Base-by-base conservation (phyloP, 140 eudicot genomes). In the Cichorium intybus region DNA sequence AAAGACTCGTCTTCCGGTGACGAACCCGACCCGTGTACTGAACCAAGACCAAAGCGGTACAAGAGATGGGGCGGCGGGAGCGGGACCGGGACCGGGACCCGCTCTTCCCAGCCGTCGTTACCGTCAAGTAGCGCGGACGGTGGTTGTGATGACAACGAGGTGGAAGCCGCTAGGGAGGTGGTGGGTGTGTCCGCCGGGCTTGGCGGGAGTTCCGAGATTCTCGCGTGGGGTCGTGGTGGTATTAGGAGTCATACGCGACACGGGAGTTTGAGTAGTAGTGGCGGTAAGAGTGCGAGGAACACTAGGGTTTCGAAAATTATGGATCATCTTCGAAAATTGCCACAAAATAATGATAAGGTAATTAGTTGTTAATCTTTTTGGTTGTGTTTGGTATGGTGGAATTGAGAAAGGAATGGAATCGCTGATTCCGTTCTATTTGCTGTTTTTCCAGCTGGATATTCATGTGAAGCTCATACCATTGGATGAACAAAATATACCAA, bases 201-300 rank as follows among this genome's bases (percentile, higher is more conserved):
- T 47, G 64, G 69, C 41, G 85, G 92, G 54, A 71, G 72, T 63
- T 64, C 88, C 10, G 95, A 91, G 22, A 80, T 87, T 69, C 75
- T 80, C 14, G 80, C 82, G 2, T 92, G 98, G 98, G 98, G 89
- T 26, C 51, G 85, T 51, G 95, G 89, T 68, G 89, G 95, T 21
- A 71, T 81, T 26, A 86, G 96, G 24, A 92, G 98, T 61, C 69
- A 81, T 66, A 87, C 73, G 26, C 73, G 97, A 6, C 86, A 82
- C 80, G 88, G 91, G 52, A 75, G 83, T 53, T 47, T 29, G 12
- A 60, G 73, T 73, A 79, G 75, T 68, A 59, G 83, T 29, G 70
- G 57, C 67, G 80, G 83, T 12, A 80, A 71, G 78, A 74, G 35
- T 72, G 24, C 84, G 7, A 77, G 91, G 72, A 67, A 33, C 64